Evolutionary conservation across 345 rosid species (phyloP).

Genomic region (Gossypium arboreum): DNA sequence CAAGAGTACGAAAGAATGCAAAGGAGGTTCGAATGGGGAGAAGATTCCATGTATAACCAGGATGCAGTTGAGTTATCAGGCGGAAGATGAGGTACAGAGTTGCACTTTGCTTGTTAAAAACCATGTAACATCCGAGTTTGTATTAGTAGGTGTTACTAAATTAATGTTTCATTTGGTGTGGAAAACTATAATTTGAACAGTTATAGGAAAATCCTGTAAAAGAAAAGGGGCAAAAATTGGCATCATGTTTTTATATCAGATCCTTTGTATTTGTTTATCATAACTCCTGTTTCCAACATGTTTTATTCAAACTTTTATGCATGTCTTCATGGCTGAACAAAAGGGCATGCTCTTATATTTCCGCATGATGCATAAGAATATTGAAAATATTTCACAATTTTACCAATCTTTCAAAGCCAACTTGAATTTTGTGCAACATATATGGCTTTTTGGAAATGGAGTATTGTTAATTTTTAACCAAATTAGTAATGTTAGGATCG

Average conservation of each 20-base stretch:
- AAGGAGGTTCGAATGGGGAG: conserved; percentile 80
- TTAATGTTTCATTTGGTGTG: not conserved
- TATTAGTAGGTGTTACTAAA: conserved; percentile 1
- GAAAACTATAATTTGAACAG: not conserved
- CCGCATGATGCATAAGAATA: not conserved
- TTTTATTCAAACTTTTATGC: not conserved
- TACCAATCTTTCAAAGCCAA: not conserved
- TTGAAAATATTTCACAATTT: not conserved
- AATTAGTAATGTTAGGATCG: too few relatives aligned
- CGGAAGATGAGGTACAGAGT: conserved; percentile 50
- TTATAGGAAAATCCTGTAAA: not conserved
- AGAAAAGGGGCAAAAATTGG: not conserved
- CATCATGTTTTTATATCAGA: not conserved
- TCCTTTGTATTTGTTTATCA: not conserved
- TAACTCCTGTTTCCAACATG: not conserved
- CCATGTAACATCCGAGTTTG: not conserved
- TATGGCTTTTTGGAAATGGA: too few relatives aligned
- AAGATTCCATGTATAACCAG: conserved; percentile 76
- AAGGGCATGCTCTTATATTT: not conserved
- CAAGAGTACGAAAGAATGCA: conserved; percentile 81
- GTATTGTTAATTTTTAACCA: too few relatives aligned
- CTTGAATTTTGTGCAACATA: too few relatives aligned
- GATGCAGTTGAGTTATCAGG: conserved; percentile 88
- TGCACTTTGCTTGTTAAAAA: not conserved
- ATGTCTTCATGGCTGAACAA: not conserved